Conservation (phyloP, 2,329 filamentous ascomycete species). For the Nemania sp. region DNA sequence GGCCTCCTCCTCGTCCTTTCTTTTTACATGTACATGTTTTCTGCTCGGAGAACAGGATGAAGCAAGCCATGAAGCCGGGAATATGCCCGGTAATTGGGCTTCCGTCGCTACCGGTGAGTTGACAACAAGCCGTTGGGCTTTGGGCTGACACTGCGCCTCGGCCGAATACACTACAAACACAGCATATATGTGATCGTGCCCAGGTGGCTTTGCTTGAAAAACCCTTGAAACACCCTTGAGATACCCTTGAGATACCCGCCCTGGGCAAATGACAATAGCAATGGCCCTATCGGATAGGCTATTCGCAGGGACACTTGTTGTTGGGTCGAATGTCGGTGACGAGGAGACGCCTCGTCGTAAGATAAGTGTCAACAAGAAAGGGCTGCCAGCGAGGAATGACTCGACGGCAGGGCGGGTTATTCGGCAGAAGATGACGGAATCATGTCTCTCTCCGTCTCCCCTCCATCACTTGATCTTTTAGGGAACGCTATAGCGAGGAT, state of each 20-base stretch:
- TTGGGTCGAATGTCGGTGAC: constrained; percentile 5
- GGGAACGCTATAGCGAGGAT: too few relatives aligned
- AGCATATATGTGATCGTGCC: constrained; percentile 1
- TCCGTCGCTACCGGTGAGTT: neutral
- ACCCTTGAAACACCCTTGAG: neutral
- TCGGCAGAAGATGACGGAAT: neutral
- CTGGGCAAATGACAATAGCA: neutral
- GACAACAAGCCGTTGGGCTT: constrained; percentile 16
- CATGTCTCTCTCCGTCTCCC: too few relatives aligned
- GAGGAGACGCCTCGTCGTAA: constrained; percentile 5
- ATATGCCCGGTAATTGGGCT: constrained; percentile 3
- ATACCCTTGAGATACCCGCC: neutral
- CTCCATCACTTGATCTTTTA: too few relatives aligned
- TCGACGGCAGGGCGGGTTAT: neutral
- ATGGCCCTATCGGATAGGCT: constrained; percentile 2
- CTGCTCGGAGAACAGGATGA: neutral
- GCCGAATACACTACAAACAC: constrained; percentile 1
- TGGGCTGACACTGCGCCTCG: constrained; percentile 16
- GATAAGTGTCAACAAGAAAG: neutral
- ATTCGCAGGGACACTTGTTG: constrained; percentile 7
- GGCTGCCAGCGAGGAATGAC: constrained; percentile 16
- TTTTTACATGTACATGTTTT: constrained; percentile 8
- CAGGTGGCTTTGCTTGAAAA: neutral
- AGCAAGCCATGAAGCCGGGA: neutral
- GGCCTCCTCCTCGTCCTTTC: neutral